Evolutionary conservation across 2,329 filamentous ascomycete genomes (phyloP).

Genomic region (Plectosphaerella cucumerina): DNA sequence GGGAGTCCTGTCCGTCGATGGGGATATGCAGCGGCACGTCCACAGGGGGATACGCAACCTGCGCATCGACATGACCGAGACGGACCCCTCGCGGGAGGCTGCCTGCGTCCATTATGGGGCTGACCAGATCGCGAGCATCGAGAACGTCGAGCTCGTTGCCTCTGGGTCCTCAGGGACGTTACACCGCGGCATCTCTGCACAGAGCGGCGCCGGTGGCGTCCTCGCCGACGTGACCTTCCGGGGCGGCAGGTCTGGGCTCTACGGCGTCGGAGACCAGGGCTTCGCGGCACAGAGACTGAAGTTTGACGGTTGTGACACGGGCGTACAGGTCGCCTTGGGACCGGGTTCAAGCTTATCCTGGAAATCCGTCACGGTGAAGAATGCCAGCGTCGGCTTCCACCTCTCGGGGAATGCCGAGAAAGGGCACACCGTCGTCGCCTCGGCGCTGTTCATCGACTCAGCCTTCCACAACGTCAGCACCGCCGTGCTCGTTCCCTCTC

Average conservation of each 20-base stretch:
- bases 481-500: conserved; percentile 4
- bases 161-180: background rate
- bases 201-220: conserved; percentile 33
- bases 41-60: conserved; percentile 13
- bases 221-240: conserved; percentile 59
- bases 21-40: conserved; percentile 9
- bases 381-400: conserved; percentile 4
- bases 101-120: conserved; percentile 11
- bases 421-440: too few relatives aligned
- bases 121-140: conserved; percentile 16
- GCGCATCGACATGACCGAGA: conserved; percentile 8
- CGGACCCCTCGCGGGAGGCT: background rate
- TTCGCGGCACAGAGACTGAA: conserved; percentile 4
- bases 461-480: conserved; percentile 11
- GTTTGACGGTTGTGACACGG: conserved; percentile 4
- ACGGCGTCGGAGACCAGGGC: conserved; percentile 7
- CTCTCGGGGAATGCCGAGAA: conserved; percentile 2
- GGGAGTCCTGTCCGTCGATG: conserved; percentile 8
- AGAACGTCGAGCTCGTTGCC: conserved; percentile 14
- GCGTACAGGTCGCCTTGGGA: conserved; percentile 10
- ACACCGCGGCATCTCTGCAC: conserved; percentile 14
- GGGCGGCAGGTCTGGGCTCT: conserved; percentile 48
- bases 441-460: conserved; percentile 12
- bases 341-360: conserved; percentile 11
- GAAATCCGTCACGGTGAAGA: conserved; percentile 8